Evolutionary conservation across 148 eudicot genomes (phyloP).

Genomic region (Camellia lanceoleosa): DNA sequence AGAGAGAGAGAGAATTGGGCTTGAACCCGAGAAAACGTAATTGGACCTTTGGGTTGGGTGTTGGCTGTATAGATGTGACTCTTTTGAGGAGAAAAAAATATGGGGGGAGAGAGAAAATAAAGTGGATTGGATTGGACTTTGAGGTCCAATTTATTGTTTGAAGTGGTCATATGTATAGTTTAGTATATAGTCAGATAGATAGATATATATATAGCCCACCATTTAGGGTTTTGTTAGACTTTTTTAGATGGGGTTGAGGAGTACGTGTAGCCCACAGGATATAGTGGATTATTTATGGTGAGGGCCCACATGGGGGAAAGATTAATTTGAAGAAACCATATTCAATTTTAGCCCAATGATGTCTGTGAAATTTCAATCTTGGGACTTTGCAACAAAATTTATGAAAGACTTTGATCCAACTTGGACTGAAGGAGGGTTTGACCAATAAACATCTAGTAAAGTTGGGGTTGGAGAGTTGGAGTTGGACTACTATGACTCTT

Average conservation of each 20-base stretch:
- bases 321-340: background rate
- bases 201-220: conserved; percentile 7
- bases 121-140: conserved; percentile 38
- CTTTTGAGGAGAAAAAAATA: conserved; percentile 8
- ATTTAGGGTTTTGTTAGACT: background rate
- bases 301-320: conserved; percentile 3
- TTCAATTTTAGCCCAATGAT: conserved; percentile 13
- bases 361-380: background rate
- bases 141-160: conserved; percentile 23
- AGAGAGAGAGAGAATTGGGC: conserved; percentile 35
- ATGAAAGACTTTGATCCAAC: background rate
- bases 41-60: conserved; percentile 22
- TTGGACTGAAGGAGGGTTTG: background rate
- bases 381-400: background rate
- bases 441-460: background rate
- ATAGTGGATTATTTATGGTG: conserved; percentile 11
- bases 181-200: background rate
- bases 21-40: conserved; percentile 24
- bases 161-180: background rate
- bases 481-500: background rate
- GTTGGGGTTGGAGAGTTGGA: no score
- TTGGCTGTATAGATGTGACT: background rate
- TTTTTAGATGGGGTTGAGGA: background rate
- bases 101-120: conserved; percentile 12
- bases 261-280: conserved; percentile 14